Percentiles rank a stretch among this genome's conserved stretches.
These are phyloP conservation scores for Anaeromyces robustus DNA, from an alignment of 192 early-diverging fungal species.

Conservation along the genomic window DNA sequence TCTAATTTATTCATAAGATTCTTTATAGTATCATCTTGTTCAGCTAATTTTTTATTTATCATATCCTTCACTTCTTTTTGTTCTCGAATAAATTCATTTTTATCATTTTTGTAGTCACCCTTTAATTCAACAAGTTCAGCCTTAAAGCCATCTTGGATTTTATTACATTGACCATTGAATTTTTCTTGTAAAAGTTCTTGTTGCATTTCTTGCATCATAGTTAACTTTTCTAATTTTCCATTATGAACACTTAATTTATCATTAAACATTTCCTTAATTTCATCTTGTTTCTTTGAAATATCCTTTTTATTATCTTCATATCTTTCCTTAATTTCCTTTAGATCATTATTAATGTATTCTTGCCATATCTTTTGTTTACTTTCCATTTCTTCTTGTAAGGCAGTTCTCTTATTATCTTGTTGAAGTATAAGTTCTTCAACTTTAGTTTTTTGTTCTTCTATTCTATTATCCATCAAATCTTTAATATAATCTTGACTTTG, in stretches of 20 bases:
- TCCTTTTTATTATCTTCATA: background rate
- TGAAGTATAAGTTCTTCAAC: background rate
- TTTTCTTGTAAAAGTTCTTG: background rate
- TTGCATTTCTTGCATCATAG: background rate
- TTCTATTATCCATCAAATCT: background rate
- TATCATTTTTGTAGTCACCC: background rate
- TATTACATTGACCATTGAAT: background rate
- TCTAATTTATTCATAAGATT: background rate
- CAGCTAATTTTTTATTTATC: background rate
- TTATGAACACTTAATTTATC: background rate
- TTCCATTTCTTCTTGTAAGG: background rate
- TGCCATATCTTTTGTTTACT: background rate
- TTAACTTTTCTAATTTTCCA: background rate
- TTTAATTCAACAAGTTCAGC: background rate
- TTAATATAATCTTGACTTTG: background rate
- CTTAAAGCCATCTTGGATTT: background rate
- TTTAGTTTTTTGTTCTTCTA: background rate
- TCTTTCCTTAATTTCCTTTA: background rate
- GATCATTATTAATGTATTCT: background rate
- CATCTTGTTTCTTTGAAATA: background rate
- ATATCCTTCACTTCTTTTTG: background rate
- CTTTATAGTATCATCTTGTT: background rate
- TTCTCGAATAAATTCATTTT: background rate
- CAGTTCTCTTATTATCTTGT: background rate
- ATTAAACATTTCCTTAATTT: background rate